These are phyloP conservation scores for Anastatica hierochuntica DNA, from an alignment of 345 rosid species.

Conservation along the genomic window DNA sequence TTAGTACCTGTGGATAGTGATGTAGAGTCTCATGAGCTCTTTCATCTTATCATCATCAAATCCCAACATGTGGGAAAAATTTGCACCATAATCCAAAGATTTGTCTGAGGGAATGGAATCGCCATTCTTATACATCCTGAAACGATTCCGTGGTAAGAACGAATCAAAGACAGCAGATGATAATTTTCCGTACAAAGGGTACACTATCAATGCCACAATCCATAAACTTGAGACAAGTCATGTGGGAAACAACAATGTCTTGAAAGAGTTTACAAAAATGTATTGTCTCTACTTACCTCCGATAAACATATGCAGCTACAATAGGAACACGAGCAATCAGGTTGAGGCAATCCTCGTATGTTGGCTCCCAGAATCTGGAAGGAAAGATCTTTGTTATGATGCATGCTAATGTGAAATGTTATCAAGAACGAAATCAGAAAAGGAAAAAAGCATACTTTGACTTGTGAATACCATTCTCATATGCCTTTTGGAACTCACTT, in stretches of 20 bases:
- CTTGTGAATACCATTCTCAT: conserved; percentile 81
- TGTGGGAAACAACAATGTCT: background rate
- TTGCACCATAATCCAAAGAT: conserved; percentile 89
- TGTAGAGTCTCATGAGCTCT: conserved; percentile 97
- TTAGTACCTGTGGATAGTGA: conserved; percentile 76
- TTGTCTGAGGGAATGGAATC: conserved; percentile 54
- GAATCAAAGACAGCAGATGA: background rate
- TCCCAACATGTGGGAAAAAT: conserved; percentile 88
- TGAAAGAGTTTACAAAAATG: background rate
- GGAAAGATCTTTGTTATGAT: conserved; percentile 9
- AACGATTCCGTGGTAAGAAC: conserved; percentile 2
- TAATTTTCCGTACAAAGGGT: background rate
- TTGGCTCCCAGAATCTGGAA: conserved; percentile 93
- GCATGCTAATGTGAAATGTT: conserved; percentile 4
- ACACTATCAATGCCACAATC: background rate
- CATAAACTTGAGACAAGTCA: too few species aligned
- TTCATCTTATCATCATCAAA: conserved; percentile 75
- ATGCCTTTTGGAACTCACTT: too few species aligned
- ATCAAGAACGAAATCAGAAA: conserved; percentile 10
- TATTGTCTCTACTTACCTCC: conserved; percentile 75
- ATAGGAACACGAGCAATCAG: conserved; percentile 85
- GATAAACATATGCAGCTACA: conserved; percentile 83
- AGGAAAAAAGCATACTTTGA: conserved; percentile 49
- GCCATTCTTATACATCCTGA: conserved; percentile 77
- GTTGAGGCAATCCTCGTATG: conserved; percentile 83